phyloP scores from a whole-genome alignment of 768 basidiomycete species.

The Zangia roseola region DNA sequence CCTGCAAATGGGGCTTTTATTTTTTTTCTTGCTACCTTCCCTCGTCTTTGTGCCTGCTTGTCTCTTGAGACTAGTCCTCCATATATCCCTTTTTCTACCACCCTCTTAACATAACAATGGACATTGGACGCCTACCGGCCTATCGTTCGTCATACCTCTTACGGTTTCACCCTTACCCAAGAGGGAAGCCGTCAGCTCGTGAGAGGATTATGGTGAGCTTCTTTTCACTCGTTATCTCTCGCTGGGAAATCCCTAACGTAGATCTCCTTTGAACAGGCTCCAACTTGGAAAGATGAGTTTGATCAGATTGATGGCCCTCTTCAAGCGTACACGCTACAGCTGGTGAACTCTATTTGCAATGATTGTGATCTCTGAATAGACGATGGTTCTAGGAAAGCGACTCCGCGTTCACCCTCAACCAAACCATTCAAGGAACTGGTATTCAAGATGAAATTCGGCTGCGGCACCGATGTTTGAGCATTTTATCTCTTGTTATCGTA shows the following conservation, averaged over 20 bases:
- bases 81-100: not conserved
- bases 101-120: slow-evolving; percentile 12
- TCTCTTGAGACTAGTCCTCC: not conserved
- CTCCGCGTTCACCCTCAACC: not conserved
- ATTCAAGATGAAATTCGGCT: not conserved
- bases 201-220: slow-evolving; percentile 25
- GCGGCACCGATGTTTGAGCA: slow-evolving; percentile 14
- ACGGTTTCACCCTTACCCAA: slow-evolving; percentile 31
- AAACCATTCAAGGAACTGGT: slow-evolving; percentile 6
- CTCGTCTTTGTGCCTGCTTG: not conserved
- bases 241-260: slow-evolving; percentile 10
- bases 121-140: slow-evolving; percentile 14
- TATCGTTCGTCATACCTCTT: slow-evolving; percentile 31
- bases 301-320: not conserved
- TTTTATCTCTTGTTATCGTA: slow-evolving; percentile 23
- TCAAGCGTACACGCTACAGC: not conserved
- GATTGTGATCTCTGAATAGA: not conserved
- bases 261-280: slow-evolving; percentile 8
- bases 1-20: slow-evolving; percentile 13
- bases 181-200: slow-evolving; percentile 19
- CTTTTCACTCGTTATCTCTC: slow-evolving; percentile 1
- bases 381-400: slow-evolving; percentile 12
- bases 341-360: slow-evolving; percentile 6
- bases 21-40: not conserved
- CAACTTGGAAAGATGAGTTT: not conserved